These are phyloP conservation scores for Aspergillus baeticus DNA, from an alignment of 495 filamentous ascomycete species.

Conservation along the genomic window DNA sequence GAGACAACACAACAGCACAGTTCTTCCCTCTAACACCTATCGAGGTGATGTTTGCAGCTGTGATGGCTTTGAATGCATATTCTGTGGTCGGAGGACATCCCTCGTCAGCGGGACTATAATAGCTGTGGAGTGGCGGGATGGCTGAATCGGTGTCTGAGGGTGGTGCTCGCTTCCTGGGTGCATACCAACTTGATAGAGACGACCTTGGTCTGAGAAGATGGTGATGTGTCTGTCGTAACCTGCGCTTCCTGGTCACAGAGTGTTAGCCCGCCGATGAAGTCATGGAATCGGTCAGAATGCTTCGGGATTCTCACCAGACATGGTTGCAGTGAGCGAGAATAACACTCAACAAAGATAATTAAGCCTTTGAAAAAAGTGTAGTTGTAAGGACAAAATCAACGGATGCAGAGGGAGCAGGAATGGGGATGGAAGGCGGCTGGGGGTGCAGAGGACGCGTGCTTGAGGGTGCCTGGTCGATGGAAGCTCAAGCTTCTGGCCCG, in stretches of 20 bases:
- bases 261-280: constrained; percentile 39
- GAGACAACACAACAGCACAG: constrained; percentile 94
- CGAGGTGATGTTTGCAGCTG: constrained; percentile 96
- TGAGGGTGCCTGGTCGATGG: constrained; percentile 40
- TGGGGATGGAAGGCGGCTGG: constrained; percentile 23
- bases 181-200: constrained; percentile 99
- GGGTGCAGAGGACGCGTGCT: constrained; percentile 40
- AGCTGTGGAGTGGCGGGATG: not conserved
- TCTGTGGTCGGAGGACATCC: constrained; percentile 51
- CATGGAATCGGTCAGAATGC: constrained; percentile 24
- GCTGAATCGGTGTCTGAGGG: not conserved
- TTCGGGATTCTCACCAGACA: constrained; percentile 40
- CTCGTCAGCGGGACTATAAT: constrained; percentile 21
- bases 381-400: constrained; percentile 10
- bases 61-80: constrained; percentile 99
- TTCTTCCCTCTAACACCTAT: constrained; percentile 93
- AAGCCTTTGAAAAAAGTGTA: not conserved
- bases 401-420: constrained; percentile 15
- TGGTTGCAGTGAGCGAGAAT: constrained; percentile 27
- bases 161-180: constrained; percentile 22
- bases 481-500: constrained; percentile 40
- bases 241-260: constrained; percentile 71
- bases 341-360: constrained; percentile 7
- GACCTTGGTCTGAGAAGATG: constrained; percentile 98
- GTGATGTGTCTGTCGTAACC: constrained; percentile 95